Percentiles rank a stretch among this genome's conserved stretches.
These are phyloP conservation scores for Polytrichum commune DNA, from an alignment of 225 moss, liverwort and hornwort genomes.

Conservation along the genomic window DNA sequence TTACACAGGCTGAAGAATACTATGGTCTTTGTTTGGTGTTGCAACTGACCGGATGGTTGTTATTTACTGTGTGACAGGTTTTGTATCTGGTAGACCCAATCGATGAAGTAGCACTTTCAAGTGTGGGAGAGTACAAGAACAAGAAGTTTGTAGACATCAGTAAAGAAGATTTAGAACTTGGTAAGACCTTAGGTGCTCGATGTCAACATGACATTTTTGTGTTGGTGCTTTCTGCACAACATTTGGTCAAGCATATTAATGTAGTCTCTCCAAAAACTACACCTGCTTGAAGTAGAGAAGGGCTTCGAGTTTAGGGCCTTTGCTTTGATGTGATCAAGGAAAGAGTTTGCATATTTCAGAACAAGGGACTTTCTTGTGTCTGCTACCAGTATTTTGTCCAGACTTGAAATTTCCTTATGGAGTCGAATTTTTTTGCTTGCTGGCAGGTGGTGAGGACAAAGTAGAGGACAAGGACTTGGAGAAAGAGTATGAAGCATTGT, in stretches of 20 bases:
- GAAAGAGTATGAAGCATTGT: slow-evolving; percentile 67
- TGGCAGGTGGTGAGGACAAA: slow-evolving; percentile 61
- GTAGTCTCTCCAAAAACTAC: no score
- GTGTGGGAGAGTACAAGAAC: slow-evolving; percentile 62
- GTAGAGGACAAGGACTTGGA: slow-evolving; percentile 61
- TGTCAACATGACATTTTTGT: not conserved
- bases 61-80: slow-evolving; percentile 47
- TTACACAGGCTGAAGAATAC: no score
- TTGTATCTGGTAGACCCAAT: slow-evolving; percentile 92
- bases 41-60: not conserved
- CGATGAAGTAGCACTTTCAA: slow-evolving; percentile 85
- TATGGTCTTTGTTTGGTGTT: slow-evolving; percentile 2
- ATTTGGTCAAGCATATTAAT: no score
- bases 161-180: slow-evolving; percentile 94
- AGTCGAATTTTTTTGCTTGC: not conserved
- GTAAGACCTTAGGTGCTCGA: slow-evolving; percentile 18
- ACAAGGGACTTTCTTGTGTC: no score
- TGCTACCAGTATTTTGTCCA: no score
- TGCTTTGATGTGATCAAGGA: no score
- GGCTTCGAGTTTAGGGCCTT: no score
- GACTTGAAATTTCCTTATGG: no score
- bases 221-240: no score
- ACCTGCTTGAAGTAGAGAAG: no score
- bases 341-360: no score
- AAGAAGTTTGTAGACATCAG: slow-evolving; percentile 97